phyloP scores from a whole-genome alignment of 148 eudicot species.

The Camellia granthamiana region DNA sequence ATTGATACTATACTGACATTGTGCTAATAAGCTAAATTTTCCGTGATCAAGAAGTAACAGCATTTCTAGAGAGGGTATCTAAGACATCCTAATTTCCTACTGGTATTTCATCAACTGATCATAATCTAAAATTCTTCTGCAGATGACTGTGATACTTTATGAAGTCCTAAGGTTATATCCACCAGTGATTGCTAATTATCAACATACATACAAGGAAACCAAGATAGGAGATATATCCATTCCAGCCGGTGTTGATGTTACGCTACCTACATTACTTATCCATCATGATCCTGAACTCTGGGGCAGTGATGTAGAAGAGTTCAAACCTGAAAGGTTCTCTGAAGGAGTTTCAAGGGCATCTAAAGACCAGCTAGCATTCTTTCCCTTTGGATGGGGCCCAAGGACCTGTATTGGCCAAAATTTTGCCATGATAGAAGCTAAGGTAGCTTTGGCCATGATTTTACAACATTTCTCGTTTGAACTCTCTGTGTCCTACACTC shows the following conservation, averaged over 20 bases:
- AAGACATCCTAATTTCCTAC: no score
- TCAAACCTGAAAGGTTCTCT: constrained; percentile 52
- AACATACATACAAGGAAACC: constrained; percentile 29
- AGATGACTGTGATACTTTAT: constrained; percentile 46
- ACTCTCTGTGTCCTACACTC: constrained; percentile 49
- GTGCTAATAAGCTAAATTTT: neutral
- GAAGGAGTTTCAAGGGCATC: constrained; percentile 42
- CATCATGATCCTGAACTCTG: constrained; percentile 49
- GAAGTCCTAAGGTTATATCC: constrained; percentile 54
- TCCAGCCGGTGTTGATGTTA: constrained; percentile 44
- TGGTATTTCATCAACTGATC: neutral
- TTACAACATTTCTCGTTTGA: constrained; percentile 42
- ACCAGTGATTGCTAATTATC: constrained; percentile 43
- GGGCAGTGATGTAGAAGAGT: constrained; percentile 47
- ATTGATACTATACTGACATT: no score
- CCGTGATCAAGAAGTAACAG: neutral
- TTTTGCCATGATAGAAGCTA: constrained; percentile 49
- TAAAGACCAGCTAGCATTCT: constrained; percentile 41
- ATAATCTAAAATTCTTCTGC: neutral
- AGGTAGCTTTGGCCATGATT: constrained; percentile 49
- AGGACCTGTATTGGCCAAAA: constrained; percentile 48
- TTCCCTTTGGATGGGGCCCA: constrained; percentile 55
- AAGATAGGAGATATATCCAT: constrained; percentile 38
- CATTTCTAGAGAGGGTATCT: no score
- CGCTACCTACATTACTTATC: constrained; percentile 40